Conservation (phyloP, 108 stramenopile genomes). For the Cylindrotheca fusiformis region DNA sequence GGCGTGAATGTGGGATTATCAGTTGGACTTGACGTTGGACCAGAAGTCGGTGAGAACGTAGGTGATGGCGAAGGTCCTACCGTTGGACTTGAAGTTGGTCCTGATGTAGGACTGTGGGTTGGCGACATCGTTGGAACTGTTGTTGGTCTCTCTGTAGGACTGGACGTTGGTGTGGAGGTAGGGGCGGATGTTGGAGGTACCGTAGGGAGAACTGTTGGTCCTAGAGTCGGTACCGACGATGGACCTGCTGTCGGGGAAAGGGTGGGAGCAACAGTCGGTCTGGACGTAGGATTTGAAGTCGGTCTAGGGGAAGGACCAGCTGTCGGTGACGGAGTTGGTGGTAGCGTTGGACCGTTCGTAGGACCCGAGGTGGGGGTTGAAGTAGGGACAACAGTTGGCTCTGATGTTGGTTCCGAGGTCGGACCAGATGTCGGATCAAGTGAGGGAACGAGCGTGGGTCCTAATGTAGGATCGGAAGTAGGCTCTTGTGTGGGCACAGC, state of each 20-base stretch:
- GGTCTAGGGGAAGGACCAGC: conserved; percentile 5
- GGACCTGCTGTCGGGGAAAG: conserved; percentile 1
- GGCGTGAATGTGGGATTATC: conserved; percentile 1
- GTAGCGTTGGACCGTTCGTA: background rate
- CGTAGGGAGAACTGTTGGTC: conserved; percentile 5
- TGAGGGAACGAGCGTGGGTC: conserved; percentile 14
- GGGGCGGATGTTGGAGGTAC: conserved; percentile 3
- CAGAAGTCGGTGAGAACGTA: conserved; percentile 1
- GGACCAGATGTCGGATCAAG: conserved; percentile 14
- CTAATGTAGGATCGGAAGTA: conserved; percentile 14
- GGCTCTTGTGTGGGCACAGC: conserved; percentile 9
- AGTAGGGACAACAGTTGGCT: conserved; percentile 19
- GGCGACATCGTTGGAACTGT: conserved; percentile 5
- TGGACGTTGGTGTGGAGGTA: conserved; percentile 8
- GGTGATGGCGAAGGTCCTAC: background rate
- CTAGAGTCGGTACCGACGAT: conserved; percentile 1
- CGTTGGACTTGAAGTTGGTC: conserved; percentile 5
- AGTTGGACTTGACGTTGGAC: conserved; percentile 3
- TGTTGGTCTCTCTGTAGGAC: conserved; percentile 16
- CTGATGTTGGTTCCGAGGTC: conserved; percentile 6
- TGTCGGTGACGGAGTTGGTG: conserved; percentile 8
- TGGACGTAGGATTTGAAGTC: conserved; percentile 5
- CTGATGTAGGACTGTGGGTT: conserved; percentile 1
- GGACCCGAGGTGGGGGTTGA: conserved; percentile 6
- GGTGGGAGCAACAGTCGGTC: conserved; percentile 11